Evolutionary conservation across 83 land plant genomes (phyloP).

Genomic region (Isoetes engelmannii): DNA sequence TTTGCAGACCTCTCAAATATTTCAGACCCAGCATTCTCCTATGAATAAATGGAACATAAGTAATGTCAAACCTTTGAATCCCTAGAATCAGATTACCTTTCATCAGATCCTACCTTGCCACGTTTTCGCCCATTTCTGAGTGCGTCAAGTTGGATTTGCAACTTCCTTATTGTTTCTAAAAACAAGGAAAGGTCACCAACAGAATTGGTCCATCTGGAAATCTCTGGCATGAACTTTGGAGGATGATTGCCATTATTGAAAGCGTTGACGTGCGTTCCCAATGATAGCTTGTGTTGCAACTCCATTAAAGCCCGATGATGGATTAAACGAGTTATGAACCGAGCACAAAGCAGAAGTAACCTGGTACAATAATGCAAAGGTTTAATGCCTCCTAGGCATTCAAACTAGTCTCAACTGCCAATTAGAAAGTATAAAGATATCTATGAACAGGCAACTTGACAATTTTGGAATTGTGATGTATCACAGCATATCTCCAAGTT

Average conservation of each 20-base stretch:
- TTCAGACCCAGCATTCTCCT: neutral
- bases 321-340: conserved; percentile 40
- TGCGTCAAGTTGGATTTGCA: conserved; percentile 53
- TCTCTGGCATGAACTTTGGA: too few species aligned
- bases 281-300: too few species aligned
- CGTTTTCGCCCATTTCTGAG: conserved; percentile 46
- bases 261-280: too few species aligned
- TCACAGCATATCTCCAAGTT: too few species aligned
- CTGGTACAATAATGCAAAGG: conserved; percentile 29
- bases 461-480: neutral
- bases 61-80: neutral
- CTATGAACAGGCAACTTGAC: neutral
- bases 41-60: neutral
- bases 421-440: too few species aligned
- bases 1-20: neutral
- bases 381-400: too few species aligned
- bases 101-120: conserved; percentile 34
- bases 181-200: conserved; percentile 56
- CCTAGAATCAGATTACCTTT: neutral
- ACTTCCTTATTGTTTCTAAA: conserved; percentile 59
- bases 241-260: too few species aligned
- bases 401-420: too few species aligned
- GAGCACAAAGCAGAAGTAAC: conserved; percentile 61
- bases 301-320: too few species aligned
- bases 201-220: too few species aligned